Percentiles rank a stretch among this genome's conserved stretches.
Evolutionary conservation across 495 filamentous ascomycete species (phyloP).

Genomic region (Hypomontagnella submonticulosa): DNA sequence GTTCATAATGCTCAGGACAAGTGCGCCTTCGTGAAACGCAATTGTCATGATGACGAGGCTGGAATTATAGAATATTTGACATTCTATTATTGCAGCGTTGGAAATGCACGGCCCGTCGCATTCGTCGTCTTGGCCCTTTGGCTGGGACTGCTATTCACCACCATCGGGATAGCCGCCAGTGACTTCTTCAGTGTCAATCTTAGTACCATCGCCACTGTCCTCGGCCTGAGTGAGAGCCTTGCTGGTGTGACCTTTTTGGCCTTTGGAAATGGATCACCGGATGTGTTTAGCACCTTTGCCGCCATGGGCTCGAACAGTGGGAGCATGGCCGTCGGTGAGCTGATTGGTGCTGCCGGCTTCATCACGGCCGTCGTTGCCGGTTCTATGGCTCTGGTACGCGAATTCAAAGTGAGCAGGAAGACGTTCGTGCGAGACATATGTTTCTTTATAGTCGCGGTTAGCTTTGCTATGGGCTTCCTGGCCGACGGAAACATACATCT

Average conservation of each 20-base stretch:
- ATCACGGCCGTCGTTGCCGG: slow-evolving; percentile 97
- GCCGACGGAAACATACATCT: slow-evolving; percentile 84
- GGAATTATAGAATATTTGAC: slow-evolving; percentile 89
- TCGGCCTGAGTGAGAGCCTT: slow-evolving; percentile 95
- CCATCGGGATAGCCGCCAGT: slow-evolving; percentile 97
- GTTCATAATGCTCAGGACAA: slow-evolving; percentile 82
- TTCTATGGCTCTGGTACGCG: slow-evolving; percentile 95
- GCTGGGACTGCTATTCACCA: slow-evolving; percentile 92
- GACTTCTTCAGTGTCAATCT: slow-evolving; percentile 99
- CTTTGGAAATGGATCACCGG: slow-evolving; percentile 98
- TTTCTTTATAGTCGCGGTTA: slow-evolving; percentile 89
- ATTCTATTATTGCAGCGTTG: slow-evolving; percentile 89
- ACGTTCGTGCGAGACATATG: slow-evolving; percentile 93
- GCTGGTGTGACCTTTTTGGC: slow-evolving; percentile 97
- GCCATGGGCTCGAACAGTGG: slow-evolving; percentile 97
- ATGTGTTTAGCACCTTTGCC: slow-evolving; percentile 98
- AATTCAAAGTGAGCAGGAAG: slow-evolving; percentile 87
- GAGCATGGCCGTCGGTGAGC: slow-evolving; percentile 92
- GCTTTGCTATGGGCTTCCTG: slow-evolving; percentile 88
- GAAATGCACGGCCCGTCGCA: slow-evolving; percentile 75
- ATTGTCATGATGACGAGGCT: slow-evolving; percentile 90
- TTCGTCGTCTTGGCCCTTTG: slow-evolving; percentile 81
- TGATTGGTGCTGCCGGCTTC: slow-evolving; percentile 95
- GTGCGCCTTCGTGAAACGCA: slow-evolving; percentile 83
- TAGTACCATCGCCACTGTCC: slow-evolving; percentile 84